These are phyloP conservation scores for peach (Prunus persica) DNA, from an alignment of 306 rosid genomes.

Conservation along the genomic window Prunus_persica_NCBIv2 NC_034009.1:32012001-32012500, in stretches of 20 bases:
- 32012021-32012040: neutral
- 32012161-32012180: neutral
- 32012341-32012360: rapidly evolving
- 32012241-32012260: too few relatives aligned
- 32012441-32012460: too few relatives aligned
- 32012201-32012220: neutral
- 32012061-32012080: neutral
- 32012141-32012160: neutral
- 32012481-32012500: neutral
- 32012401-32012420: too few relatives aligned
- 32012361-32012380: rapidly evolving
- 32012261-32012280: rapidly evolving
- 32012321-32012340: rapidly evolving
- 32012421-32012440: neutral
- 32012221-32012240: too few relatives aligned
- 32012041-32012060: neutral
- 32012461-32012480: neutral
- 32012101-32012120: neutral
- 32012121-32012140: neutral
- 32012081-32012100: neutral
- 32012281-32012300: too few relatives aligned
- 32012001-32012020: neutral
- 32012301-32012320: too few relatives aligned
- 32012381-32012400: neutral
- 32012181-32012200: neutral